Evolutionary conservation across 169 alveolate genomes (phyloP).

Genomic region (Perkinsus marinus): DNA sequence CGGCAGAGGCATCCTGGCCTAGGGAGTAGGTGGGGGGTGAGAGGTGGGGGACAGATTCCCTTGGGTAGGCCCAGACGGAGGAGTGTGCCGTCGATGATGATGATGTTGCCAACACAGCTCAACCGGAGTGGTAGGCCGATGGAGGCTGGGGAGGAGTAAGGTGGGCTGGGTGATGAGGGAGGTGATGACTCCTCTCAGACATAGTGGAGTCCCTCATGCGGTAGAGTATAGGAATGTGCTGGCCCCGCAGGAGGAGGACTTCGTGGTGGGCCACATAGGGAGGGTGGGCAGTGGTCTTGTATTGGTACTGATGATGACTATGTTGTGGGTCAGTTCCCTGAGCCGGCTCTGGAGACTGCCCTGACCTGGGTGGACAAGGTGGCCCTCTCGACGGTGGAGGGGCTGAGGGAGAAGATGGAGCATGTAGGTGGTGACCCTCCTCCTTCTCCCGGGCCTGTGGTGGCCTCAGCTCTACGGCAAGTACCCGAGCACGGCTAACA

Average conservation of each 20-base stretch:
- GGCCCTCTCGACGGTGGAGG: background rate
- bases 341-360: background rate
- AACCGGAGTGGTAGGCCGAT: background rate
- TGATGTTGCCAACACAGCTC: background rate
- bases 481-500: background rate
- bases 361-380: background rate
- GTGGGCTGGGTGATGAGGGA: no score
- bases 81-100: background rate
- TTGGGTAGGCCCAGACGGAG: background rate
- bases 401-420: background rate
- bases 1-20: background rate
- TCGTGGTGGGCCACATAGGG: background rate
- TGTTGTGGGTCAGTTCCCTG: background rate
- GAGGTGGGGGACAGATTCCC: background rate
- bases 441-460: background rate
- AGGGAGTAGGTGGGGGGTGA: background rate
- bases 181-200: background rate
- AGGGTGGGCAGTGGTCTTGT: background rate
- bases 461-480: background rate
- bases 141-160: background rate
- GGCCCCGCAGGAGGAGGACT: background rate
- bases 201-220: background rate
- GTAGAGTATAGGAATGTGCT: background rate
- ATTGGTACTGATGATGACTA: background rate
- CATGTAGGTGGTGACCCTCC: background rate